These are phyloP conservation scores for Metschnikowia amazonensis DNA, from an alignment of 805 yeast species.

Conservation along the genomic window DNA sequence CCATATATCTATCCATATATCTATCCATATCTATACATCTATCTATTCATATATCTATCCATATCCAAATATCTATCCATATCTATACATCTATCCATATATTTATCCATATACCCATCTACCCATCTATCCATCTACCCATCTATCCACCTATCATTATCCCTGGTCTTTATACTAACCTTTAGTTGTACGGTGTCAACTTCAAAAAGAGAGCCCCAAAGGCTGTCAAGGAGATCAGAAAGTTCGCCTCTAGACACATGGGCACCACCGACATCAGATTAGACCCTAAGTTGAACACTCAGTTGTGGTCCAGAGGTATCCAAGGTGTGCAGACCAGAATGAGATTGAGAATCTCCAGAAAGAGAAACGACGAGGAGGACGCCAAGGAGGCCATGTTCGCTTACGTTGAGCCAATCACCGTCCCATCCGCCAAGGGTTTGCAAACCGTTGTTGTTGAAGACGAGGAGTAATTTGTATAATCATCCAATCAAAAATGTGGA, in stretches of 20 bases:
- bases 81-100: too few relatives aligned
- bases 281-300: constrained; percentile 98
- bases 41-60: too few relatives aligned
- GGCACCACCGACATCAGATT: constrained; percentile 98
- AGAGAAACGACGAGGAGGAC: constrained; percentile 99
- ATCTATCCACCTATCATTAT: too few relatives aligned
- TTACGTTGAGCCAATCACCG: constrained; percentile 95
- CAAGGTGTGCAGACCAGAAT: constrained; percentile 98
- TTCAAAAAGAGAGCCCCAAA: constrained; percentile 99
- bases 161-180: constrained; percentile 49
- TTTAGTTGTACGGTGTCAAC: constrained; percentile 91
- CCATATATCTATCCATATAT: too few relatives aligned
- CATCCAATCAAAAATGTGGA: constrained; percentile 21
- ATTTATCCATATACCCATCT: too few relatives aligned
- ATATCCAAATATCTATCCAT: too few relatives aligned
- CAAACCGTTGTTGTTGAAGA: constrained; percentile 93
- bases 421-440: constrained; percentile 94
- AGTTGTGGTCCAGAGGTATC: constrained; percentile 99
- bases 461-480: constrained; percentile 39
- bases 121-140: too few relatives aligned
- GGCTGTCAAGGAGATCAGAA: constrained; percentile 99
- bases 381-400: constrained; percentile 98
- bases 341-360: constrained; percentile 98
- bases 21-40: too few relatives aligned
- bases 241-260: constrained; percentile 97